A percentile compares a stretch with the other conserved stretches of the same genome.
These are phyloP conservation scores for Pythium insidiosum DNA, from an alignment of 352 stramenopile genomes.

Conservation along the genomic window DNA sequence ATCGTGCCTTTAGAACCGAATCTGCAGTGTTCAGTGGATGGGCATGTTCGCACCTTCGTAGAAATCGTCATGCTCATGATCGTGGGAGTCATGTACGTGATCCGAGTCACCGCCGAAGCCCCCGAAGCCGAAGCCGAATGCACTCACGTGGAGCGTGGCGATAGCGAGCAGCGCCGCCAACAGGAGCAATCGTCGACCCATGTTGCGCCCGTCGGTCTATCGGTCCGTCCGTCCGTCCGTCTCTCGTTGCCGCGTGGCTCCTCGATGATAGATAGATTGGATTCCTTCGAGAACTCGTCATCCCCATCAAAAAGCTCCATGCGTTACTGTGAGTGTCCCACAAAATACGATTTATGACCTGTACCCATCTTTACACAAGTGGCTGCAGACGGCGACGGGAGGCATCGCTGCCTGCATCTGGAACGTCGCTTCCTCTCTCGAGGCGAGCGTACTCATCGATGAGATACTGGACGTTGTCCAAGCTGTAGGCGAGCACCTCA, in stretches of 20 bases:
- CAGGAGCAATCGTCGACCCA: conserved; percentile 20
- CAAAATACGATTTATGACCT: conserved; percentile 4
- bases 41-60: conserved; percentile 50
- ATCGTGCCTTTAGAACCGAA: background rate
- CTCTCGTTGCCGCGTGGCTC: no score
- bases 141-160: conserved; percentile 10
- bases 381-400: conserved; percentile 24
- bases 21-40: background rate
- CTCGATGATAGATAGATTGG: no score
- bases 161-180: conserved; percentile 15
- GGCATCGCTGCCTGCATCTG: conserved; percentile 4
- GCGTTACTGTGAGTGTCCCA: background rate
- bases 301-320: background rate
- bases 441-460: conserved; percentile 62
- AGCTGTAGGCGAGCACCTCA: conserved; percentile 34
- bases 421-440: no score
- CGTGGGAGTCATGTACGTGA: conserved; percentile 39
- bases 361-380: no score
- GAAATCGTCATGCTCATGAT: conserved; percentile 62
- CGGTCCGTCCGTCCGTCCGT: no score
- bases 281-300: background rate
- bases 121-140: conserved; percentile 43
- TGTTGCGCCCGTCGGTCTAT: no score
- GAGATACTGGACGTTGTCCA: conserved; percentile 50
- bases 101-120: conserved; percentile 25